Percentiles rank a stretch among this genome's conserved stretches.
Evolutionary conservation across 805 yeast genomes (phyloP).

Genomic region (Wickerhamomyces strasburgensis): DNA sequence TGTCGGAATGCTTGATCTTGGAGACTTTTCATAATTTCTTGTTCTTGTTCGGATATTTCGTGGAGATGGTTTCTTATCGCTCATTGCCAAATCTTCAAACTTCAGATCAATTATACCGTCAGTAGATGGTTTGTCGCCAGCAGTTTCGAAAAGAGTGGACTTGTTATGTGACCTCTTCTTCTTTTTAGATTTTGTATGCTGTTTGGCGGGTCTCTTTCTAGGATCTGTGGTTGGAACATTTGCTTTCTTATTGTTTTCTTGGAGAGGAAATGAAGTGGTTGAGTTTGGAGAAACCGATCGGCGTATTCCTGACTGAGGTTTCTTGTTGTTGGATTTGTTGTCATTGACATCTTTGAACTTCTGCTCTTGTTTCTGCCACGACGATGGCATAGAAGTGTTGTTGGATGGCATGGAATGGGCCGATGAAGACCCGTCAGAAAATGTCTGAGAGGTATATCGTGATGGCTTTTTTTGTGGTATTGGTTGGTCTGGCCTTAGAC

Average conservation of each 20-base stretch:
- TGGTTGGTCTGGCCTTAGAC: background rate
- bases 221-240: too few relatives aligned
- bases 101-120: background rate
- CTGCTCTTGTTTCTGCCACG: conserved; percentile 10
- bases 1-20: background rate
- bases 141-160: too few relatives aligned
- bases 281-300: too few relatives aligned
- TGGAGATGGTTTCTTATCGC: background rate
- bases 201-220: too few relatives aligned
- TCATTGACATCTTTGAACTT: conserved; percentile 1
- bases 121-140: too few relatives aligned
- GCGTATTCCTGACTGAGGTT: too few relatives aligned
- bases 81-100: background rate
- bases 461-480: background rate
- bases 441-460: background rate
- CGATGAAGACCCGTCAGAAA: background rate
- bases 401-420: background rate
- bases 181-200: too few relatives aligned
- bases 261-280: too few relatives aligned
- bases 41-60: conserved; percentile 1
- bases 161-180: too few relatives aligned
- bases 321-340: too few relatives aligned
- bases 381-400: conserved; percentile 3
- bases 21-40: background rate
- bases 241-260: too few relatives aligned